Conservation (phyloP, 116 monocot genomes). For the Thalassia testudinum region DNA sequence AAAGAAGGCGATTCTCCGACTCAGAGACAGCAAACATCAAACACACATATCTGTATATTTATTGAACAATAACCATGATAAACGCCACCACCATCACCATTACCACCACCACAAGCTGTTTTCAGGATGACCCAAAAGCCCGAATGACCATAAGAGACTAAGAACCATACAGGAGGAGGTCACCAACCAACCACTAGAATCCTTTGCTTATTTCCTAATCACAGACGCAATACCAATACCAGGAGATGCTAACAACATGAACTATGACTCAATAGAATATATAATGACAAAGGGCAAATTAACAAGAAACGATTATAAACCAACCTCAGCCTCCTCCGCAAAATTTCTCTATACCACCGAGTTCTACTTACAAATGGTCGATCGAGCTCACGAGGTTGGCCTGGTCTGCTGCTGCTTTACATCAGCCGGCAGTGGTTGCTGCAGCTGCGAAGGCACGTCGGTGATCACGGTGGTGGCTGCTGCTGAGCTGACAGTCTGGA, state of each 20-base stretch:
- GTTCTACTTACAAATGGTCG: too few relatives aligned
- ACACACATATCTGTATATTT: background rate
- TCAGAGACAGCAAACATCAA: background rate
- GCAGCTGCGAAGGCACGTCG: background rate
- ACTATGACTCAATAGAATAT: background rate
- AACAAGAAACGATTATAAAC: too few relatives aligned
- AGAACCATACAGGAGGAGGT: background rate
- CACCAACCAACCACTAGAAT: background rate
- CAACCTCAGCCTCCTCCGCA: background rate
- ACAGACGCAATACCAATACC: background rate
- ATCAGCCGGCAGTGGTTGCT: background rate
- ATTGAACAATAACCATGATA: background rate
- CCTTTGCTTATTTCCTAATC: background rate
- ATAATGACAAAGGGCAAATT: too few relatives aligned
- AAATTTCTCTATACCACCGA: background rate
- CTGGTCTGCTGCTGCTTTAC: background rate
- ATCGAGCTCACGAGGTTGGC: too few relatives aligned
- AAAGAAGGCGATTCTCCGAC: too few relatives aligned
- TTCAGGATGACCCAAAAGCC: background rate
- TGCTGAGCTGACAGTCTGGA: conserved; percentile 12
- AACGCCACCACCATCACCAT: background rate
- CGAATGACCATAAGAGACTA: background rate
- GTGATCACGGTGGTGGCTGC: background rate
- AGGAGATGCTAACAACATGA: background rate
- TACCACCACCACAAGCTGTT: too few relatives aligned